phyloP scores from a whole-genome alignment of 345 rosid genomes.

The Lepidium didymum region DNA sequence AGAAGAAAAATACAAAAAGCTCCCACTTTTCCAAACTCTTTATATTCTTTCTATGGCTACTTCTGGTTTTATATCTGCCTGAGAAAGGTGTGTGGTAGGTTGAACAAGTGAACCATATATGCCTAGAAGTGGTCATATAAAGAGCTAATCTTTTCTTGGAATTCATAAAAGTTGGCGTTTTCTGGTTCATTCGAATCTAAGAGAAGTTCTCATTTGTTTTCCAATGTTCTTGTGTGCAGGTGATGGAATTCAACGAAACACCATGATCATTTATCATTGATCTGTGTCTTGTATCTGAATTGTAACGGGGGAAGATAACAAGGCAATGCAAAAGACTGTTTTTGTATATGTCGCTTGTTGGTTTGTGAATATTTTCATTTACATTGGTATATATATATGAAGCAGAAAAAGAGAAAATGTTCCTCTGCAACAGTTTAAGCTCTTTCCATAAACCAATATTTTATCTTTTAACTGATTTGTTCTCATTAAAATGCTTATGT shows the following conservation, averaged over 20 bases:
- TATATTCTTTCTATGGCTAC: not conserved
- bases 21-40: not conserved
- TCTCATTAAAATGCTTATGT: not conserved
- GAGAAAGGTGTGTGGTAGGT: not conserved
- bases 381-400: conserved; percentile 26
- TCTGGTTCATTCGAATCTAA: not conserved
- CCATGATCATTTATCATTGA: conserved; percentile 12
- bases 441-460: not conserved
- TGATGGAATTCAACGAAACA: conserved; percentile 33
- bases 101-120: not conserved
- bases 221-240: conserved; percentile 16
- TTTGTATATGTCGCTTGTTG: conserved; percentile 21
- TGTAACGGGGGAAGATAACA: conserved; percentile 23
- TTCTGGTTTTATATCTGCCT: not conserved
- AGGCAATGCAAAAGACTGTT: conserved; percentile 1
- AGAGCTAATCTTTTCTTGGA: not conserved
- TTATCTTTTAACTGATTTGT: not conserved
- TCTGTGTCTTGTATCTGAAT: conserved; percentile 2
- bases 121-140: not conserved
- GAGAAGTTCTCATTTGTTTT: not conserved
- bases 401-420: conserved; percentile 19
- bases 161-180: not conserved
- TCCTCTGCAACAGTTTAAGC: conserved; percentile 19
- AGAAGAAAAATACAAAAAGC: not conserved
- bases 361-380: conserved; percentile 25